A percentile compares a stretch with the other conserved stretches of the same genome.
phyloP scores from a whole-genome alignment of 805 yeast species.

The Starmera dryadoides region DNA sequence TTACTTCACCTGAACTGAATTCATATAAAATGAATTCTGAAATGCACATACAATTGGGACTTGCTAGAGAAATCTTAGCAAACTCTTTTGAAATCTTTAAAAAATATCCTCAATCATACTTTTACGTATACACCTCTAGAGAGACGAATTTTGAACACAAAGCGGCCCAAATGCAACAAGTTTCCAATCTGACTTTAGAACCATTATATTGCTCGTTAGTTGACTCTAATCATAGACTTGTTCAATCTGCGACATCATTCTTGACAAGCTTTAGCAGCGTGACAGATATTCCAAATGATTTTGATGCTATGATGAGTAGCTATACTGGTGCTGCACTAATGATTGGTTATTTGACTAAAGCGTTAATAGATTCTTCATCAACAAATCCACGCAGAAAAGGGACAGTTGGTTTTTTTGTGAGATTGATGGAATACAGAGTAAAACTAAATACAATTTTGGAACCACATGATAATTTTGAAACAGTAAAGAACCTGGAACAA shows the following conservation, averaged over 20 bases:
- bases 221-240: constrained; percentile 28
- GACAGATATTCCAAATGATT: constrained; percentile 23
- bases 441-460: constrained; percentile 21
- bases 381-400: constrained; percentile 25
- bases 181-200: constrained; percentile 11
- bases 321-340: constrained; percentile 32
- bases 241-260: constrained; percentile 28
- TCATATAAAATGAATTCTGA: background rate
- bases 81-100: constrained; percentile 25
- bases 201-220: constrained; percentile 32
- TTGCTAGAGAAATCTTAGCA: constrained; percentile 19
- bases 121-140: constrained; percentile 6
- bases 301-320: constrained; percentile 25
- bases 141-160: constrained; percentile 1
- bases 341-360: constrained; percentile 29
- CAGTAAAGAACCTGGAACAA: constrained; percentile 19
- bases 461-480: constrained; percentile 15
- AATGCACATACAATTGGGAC: constrained; percentile 3
- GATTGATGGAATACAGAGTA: constrained; percentile 30
- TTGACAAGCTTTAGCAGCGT: constrained; percentile 22
- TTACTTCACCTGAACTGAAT: background rate
- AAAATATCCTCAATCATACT: constrained; percentile 27
- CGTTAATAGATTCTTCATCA: constrained; percentile 22
- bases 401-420: constrained; percentile 30
- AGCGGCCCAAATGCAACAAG: constrained; percentile 1